Percentiles rank a stretch among this genome's conserved stretches.
These are phyloP conservation scores for Termitomyces sp. DNA, from an alignment of 768 basidiomycete species.

Conservation along the genomic window DNA sequence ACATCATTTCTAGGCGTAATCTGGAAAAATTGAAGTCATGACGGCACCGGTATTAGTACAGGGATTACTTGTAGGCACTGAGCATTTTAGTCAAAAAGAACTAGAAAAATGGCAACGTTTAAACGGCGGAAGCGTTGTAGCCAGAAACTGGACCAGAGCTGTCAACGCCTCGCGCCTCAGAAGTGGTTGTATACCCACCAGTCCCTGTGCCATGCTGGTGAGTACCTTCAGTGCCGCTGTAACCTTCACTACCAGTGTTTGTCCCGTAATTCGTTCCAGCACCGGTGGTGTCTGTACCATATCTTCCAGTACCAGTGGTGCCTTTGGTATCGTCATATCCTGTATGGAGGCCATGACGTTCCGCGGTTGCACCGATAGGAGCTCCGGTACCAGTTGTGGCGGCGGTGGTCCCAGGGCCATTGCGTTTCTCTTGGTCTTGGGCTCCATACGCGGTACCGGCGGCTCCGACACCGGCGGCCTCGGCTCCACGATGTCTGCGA, in stretches of 20 bases:
- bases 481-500: background rate
- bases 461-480: slow-evolving; percentile 2
- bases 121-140: background rate
- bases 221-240: background rate
- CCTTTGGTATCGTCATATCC: background rate
- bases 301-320: background rate
- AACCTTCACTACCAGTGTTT: background rate
- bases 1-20: background rate
- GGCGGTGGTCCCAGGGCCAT: background rate
- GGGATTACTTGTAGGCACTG: too few species aligned
- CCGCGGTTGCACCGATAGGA: background rate
- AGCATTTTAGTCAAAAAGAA: background rate
- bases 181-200: background rate
- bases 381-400: background rate
- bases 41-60: background rate
- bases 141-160: background rate
- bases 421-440: background rate
- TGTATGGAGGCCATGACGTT: background rate
- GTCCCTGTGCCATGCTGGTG: background rate
- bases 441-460: background rate
- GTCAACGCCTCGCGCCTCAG: background rate
- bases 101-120: background rate
- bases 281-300: background rate
- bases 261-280: background rate
- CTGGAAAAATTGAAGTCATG: background rate